Percentiles rank a stretch among this genome's conserved stretches.
Conservation (phyloP, 176 grass and related monocot species). For the Dactylis glomerata region DNA sequence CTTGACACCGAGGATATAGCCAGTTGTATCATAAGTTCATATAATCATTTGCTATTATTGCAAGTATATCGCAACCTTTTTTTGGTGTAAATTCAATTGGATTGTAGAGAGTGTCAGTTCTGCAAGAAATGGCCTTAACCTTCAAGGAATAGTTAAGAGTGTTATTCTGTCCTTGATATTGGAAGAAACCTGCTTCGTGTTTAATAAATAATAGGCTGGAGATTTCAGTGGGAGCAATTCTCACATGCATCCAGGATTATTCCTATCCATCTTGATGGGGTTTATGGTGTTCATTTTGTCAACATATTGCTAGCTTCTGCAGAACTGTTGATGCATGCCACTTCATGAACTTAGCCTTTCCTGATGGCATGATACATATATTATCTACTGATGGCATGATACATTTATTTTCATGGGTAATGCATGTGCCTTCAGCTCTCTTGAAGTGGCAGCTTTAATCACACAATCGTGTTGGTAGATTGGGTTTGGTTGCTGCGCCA, state of each 20-base stretch:
- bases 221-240: background rate
- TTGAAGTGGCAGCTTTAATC: background rate
- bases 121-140: background rate
- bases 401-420: background rate
- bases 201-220: background rate
- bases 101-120: conserved; percentile 21
- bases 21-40: conserved; percentile 24
- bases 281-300: background rate
- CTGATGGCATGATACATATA: no score
- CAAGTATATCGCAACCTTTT: conserved; percentile 17
- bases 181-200: conserved; percentile 8
- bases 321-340: background rate
- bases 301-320: background rate
- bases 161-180: conserved; percentile 3
- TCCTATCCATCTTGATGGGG: background rate
- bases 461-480: conserved; percentile 1
- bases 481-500: background rate
- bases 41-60: conserved; percentile 23
- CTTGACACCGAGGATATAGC: conserved; percentile 7
- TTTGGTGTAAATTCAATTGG: conserved; percentile 25
- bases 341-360: no score
- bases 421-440: background rate
- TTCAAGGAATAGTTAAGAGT: conserved; percentile 29
- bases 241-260: background rate
- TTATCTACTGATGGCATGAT: no score